phyloP scores from a whole-genome alignment of 352 stramenopile species.

The Saprolegnia diclina region DNA sequence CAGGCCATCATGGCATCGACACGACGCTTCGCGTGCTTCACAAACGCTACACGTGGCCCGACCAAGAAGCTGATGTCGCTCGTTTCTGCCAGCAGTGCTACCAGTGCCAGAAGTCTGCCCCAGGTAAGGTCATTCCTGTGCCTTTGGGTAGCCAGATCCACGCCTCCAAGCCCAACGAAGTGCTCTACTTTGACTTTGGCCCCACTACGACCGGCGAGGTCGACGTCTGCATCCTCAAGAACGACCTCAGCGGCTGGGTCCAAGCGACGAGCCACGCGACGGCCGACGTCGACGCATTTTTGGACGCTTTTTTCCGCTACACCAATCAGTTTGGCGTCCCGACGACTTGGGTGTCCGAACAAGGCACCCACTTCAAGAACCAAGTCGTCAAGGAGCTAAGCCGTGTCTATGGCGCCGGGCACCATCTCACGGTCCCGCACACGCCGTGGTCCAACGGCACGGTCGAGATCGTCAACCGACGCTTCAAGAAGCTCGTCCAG shows the following conservation, averaged over 20 bases:
- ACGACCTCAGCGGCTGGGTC: conserved; percentile 6
- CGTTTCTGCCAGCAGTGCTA: conserved; percentile 1
- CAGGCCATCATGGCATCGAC: neutral
- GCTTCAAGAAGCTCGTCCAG: conserved; percentile 6
- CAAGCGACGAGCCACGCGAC: neutral
- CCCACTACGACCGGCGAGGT: conserved; percentile 16
- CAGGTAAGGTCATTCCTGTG: conserved; percentile 3
- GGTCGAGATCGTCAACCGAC: conserved; percentile 21
- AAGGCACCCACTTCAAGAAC: conserved; percentile 30
- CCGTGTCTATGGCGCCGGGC: conserved; percentile 3
- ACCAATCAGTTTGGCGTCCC: neutral
- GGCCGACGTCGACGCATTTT: neutral
- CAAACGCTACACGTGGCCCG: neutral
- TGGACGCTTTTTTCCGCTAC: neutral
- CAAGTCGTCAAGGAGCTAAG: conserved; percentile 23
- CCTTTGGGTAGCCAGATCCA: conserved; percentile 8
- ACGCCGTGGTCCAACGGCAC: conserved; percentile 24
- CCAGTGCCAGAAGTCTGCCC: conserved; percentile 13
- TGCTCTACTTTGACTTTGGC: conserved; percentile 30
- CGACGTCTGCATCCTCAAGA: neutral
- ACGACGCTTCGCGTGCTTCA: neutral
- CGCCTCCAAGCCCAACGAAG: conserved; percentile 26
- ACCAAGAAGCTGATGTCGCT: neutral
- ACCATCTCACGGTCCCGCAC: too few relatives aligned
- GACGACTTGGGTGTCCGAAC: conserved; percentile 26